These are phyloP conservation scores for Mortierella sp. DNA, from an alignment of 371 early-diverging fungal genomes.

Conservation along the genomic window DNA sequence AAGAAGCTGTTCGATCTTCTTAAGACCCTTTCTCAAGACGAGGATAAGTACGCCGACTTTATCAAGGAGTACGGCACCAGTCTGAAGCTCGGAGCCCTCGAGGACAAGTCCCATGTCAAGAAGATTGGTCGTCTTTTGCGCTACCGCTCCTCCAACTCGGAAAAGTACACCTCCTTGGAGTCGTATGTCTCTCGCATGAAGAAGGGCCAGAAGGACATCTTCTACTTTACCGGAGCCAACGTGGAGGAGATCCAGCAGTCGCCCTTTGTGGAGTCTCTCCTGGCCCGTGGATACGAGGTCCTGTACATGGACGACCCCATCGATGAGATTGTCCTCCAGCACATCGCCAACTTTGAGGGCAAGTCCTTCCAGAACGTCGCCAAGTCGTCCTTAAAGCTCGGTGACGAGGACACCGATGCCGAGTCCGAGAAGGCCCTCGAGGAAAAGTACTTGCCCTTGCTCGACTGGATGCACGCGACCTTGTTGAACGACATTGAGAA, in stretches of 20 bases:
- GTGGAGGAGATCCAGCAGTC: slow-evolving; percentile 81
- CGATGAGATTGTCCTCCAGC: slow-evolving; percentile 89
- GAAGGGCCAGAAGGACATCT: slow-evolving; percentile 91
- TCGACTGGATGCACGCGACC: slow-evolving; percentile 73
- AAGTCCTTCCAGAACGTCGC: slow-evolving; percentile 86
- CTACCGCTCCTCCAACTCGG: slow-evolving; percentile 74
- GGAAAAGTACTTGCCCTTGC: slow-evolving; percentile 73
- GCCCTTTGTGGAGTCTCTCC: slow-evolving; percentile 89
- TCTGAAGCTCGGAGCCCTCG: slow-evolving; percentile 90
- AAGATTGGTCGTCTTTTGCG: slow-evolving; percentile 87
- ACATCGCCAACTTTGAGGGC: slow-evolving; percentile 82
- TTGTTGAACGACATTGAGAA: slow-evolving; percentile 83
- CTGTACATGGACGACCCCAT: slow-evolving; percentile 92
- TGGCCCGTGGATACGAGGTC: slow-evolving; percentile 92
- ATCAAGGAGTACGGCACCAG: slow-evolving; percentile 78
- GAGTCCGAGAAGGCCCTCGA: slow-evolving; percentile 64
- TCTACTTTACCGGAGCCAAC: slow-evolving; percentile 83
- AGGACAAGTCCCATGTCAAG: slow-evolving; percentile 76
- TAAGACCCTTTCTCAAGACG: slow-evolving; percentile 77
- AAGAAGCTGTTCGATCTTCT: slow-evolving; percentile 93
- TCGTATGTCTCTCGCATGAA: slow-evolving; percentile 91
- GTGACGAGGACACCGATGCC: slow-evolving; percentile 71
- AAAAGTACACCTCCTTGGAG: slow-evolving; percentile 78
- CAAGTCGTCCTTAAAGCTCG: slow-evolving; percentile 86
- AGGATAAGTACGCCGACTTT: slow-evolving; percentile 81